These are phyloP conservation scores for Lichtheimia corymbifera DNA, from an alignment of 371 early-diverging fungal species.

Conservation along the genomic window DNA sequence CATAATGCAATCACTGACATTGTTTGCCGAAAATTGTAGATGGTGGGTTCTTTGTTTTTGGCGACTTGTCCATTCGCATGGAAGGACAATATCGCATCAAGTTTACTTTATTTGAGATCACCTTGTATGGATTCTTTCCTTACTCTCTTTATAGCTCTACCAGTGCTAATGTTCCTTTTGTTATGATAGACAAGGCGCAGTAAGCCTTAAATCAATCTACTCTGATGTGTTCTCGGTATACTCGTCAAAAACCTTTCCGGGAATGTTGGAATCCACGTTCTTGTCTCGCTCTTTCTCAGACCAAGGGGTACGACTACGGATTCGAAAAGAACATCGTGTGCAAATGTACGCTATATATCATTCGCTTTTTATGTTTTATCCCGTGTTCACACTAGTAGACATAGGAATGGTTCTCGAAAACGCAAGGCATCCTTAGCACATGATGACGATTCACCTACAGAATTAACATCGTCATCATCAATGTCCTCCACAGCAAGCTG, in stretches of 20 bases:
- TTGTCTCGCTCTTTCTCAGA: constrained; percentile 50
- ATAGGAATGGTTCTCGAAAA: constrained; percentile 23
- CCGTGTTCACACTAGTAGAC: not conserved
- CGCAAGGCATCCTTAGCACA: constrained; percentile 23
- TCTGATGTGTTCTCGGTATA: constrained; percentile 77
- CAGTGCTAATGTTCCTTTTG: not conserved
- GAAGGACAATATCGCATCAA: constrained; percentile 90
- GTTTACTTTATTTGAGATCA: constrained; percentile 87
- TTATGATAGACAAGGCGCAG: constrained; percentile 23
- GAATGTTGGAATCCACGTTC: constrained; percentile 73
- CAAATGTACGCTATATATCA: constrained; percentile 31
- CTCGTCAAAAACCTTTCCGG: constrained; percentile 89
- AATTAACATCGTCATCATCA: constrained; percentile 6
- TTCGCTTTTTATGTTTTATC: not conserved
- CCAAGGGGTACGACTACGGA: constrained; percentile 51
- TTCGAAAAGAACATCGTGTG: constrained; percentile 49
- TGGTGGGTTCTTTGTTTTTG: constrained; percentile 94
- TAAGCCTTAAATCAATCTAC: constrained; percentile 30
- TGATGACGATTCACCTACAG: constrained; percentile 6
- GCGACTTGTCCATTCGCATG: constrained; percentile 86
- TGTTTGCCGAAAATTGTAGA: constrained; percentile 37
- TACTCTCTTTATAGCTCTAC: not conserved
- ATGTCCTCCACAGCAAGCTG: constrained; percentile 1
- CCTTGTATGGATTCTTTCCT: constrained; percentile 13
- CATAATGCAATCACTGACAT: not conserved